Percentiles rank a stretch among this genome's conserved stretches.
Evolutionary conservation across 495 filamentous ascomycete species (phyloP).

Genomic region (Oidiodendron maius): DNA sequence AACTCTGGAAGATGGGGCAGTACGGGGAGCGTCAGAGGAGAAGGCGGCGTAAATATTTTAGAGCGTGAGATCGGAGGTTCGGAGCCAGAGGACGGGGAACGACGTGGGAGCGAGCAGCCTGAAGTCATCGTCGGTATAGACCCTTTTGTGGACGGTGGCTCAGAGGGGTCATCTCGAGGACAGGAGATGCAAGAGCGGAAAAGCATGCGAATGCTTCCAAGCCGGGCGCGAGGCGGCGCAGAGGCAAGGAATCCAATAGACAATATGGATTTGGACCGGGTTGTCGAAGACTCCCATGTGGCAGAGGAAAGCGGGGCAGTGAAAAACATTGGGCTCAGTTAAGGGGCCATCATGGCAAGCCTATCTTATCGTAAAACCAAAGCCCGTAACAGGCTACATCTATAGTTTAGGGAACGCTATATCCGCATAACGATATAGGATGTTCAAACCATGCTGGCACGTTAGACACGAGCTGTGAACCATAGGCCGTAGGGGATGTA

Average conservation of each 20-base stretch:
- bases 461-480: neutral
- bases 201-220: slow-evolving; percentile 9
- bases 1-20: neutral
- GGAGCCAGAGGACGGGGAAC: neutral
- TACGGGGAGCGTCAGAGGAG: neutral
- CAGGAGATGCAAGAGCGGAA: slow-evolving; percentile 21
- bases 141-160: neutral
- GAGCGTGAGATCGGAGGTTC: slow-evolving; percentile 8
- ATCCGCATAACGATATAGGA: too few species aligned
- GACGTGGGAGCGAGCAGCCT: neutral
- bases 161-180: neutral
- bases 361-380: too few species aligned
- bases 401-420: too few species aligned
- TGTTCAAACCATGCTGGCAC: neutral
- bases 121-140: slow-evolving; percentile 7
- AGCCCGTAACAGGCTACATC: too few species aligned
- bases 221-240: neutral
- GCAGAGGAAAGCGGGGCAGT: slow-evolving; percentile 16
- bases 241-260: slow-evolving; percentile 13
- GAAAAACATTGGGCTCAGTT: slow-evolving; percentile 10
- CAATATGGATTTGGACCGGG: slow-evolving; percentile 22
- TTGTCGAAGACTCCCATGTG: slow-evolving; percentile 13
- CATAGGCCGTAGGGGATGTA: too few species aligned
- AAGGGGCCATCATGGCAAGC: too few species aligned
- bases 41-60: slow-evolving; percentile 1